Conservation (phyloP, 2,329 filamentous ascomycete species). For the Trichoderma brevicompactum region DNA sequence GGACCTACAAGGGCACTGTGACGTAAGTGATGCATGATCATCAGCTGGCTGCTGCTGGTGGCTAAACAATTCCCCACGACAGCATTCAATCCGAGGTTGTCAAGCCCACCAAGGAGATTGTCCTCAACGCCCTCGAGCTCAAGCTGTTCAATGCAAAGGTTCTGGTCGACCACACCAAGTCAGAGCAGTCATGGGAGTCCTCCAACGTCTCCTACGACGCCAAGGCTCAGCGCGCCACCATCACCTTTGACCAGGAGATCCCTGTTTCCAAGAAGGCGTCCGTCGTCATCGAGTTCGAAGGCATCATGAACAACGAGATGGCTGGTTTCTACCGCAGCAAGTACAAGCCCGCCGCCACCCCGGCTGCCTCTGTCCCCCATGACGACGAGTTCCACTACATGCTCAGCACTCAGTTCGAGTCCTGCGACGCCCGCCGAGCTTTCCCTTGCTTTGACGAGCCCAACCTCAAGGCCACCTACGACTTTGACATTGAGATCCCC, state of each 20-base stretch:
- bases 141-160: slow-evolving; percentile 71
- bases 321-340: slow-evolving; percentile 92
- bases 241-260: slow-evolving; percentile 75
- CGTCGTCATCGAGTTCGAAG: slow-evolving; percentile 75
- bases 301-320: slow-evolving; percentile 87
- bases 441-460: slow-evolving; percentile 99
- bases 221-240: slow-evolving; percentile 79
- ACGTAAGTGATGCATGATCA: slow-evolving; percentile 45
- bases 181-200: slow-evolving; percentile 61
- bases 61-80: slow-evolving; percentile 58
- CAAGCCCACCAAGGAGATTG: slow-evolving; percentile 73
- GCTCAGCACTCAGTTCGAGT: slow-evolving; percentile 97
- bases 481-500: slow-evolving; percentile 90
- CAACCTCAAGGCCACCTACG: slow-evolving; percentile 94
- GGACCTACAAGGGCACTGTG: slow-evolving; percentile 83
- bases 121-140: slow-evolving; percentile 84
- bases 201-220: slow-evolving; percentile 78
- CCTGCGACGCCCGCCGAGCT: slow-evolving; percentile 89
- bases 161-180: slow-evolving; percentile 60
- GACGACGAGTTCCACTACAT: slow-evolving; percentile 71
- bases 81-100: slow-evolving; percentile 77
- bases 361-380: slow-evolving; percentile 76
- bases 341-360: slow-evolving; percentile 79
- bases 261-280: slow-evolving; percentile 67
- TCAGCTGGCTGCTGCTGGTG: too few relatives aligned